phyloP scores from a whole-genome alignment of 331 rosid species.

The Dryas integrifolia region DNA sequence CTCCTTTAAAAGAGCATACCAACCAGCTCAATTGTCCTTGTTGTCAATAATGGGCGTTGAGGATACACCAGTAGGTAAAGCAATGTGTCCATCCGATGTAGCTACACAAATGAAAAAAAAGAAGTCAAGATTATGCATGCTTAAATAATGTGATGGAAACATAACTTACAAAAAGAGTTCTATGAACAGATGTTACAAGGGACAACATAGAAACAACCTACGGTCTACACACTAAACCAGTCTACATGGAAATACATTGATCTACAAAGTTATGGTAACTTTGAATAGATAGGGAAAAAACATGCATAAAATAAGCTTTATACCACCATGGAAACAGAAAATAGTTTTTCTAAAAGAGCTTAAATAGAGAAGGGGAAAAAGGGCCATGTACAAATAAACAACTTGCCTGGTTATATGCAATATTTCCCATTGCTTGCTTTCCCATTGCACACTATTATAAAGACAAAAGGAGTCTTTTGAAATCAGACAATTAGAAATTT shows the following conservation, averaged over 20 bases:
- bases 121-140: background rate
- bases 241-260: no score
- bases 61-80: conserved; percentile 94
- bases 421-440: conserved; percentile 98
- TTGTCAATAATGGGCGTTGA: conserved; percentile 86
- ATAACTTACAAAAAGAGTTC: background rate
- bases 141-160: background rate
- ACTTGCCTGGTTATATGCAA: conserved; percentile 86
- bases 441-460: conserved; percentile 85
- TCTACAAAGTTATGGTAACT: background rate
- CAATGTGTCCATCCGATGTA: conserved; percentile 68
- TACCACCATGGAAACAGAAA: background rate
- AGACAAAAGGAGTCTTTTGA: conserved; percentile 21
- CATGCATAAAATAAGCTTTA: background rate
- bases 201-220: background rate
- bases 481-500: conserved; percentile 10
- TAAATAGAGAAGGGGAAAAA: background rate
- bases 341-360: background rate
- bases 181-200: background rate
- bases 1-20: conserved; percentile 33
- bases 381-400: background rate
- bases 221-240: no score
- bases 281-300: background rate
- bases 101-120: conserved; percentile 37
- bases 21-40: conserved; percentile 89